A percentile compares a stretch with the other conserved stretches of the same genome.
phyloP scores from a whole-genome alignment of 2,329 filamentous ascomycete species.

The Dactylellina parvicollis region DNA sequence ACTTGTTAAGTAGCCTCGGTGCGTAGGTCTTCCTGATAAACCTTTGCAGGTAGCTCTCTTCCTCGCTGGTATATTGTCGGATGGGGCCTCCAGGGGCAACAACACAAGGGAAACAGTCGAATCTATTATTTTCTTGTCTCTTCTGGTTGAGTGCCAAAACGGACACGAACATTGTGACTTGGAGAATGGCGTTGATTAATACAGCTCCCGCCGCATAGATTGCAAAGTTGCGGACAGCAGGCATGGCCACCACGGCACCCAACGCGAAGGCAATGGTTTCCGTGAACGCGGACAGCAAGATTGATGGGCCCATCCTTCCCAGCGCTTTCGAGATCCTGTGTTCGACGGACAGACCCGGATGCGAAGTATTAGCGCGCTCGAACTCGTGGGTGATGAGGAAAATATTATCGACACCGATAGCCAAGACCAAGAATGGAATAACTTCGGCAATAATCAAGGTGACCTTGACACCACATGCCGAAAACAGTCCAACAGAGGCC shows the following conservation, averaged over 20 bases:
- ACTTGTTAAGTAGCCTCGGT: conserved; percentile 79
- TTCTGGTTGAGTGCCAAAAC: conserved; percentile 90
- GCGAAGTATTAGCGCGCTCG: conserved; percentile 89
- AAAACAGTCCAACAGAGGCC: conserved; percentile 93
- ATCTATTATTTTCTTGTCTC: conserved; percentile 85
- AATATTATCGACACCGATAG: conserved; percentile 98
- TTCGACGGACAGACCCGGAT: conserved; percentile 87
- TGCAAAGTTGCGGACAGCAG: conserved; percentile 95
- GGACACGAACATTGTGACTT: conserved; percentile 96
- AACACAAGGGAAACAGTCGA: conserved; percentile 91
- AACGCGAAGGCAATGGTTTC: conserved; percentile 94
- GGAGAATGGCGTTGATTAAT: conserved; percentile 94
- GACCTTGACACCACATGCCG: conserved; percentile 88
- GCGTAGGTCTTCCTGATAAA: conserved; percentile 94
- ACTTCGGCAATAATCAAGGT: conserved; percentile 98
- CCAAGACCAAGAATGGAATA: conserved; percentile 95
- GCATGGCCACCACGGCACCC: conserved; percentile 95
- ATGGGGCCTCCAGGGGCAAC: conserved; percentile 70
- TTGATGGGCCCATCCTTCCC: conserved; percentile 96
- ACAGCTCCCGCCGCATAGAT: conserved; percentile 96
- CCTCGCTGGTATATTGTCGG: conserved; percentile 77
- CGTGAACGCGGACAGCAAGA: conserved; percentile 91
- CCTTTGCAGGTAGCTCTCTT: conserved; percentile 82
- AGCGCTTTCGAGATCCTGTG: conserved; percentile 85
- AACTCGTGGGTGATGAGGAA: conserved; percentile 99